phyloP scores from a whole-genome alignment of 768 basidiomycete genomes.

The Tremella yokohamensis region DNA sequence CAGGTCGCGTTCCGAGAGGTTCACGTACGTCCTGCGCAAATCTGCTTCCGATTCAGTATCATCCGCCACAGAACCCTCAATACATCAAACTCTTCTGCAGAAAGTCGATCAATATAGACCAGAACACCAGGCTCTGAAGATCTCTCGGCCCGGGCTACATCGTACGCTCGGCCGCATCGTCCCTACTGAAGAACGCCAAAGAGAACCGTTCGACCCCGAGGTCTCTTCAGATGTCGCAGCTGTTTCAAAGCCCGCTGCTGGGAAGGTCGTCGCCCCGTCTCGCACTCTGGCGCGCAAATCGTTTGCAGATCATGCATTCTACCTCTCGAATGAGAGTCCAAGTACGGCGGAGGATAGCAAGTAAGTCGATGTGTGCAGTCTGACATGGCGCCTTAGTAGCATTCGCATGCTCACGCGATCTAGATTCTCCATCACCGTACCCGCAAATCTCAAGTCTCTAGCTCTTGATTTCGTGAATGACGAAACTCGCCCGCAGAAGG shows the following conservation, averaged over 20 bases:
- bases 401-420: slow-evolving; percentile 15
- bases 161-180: not conserved
- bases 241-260: too few species aligned
- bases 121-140: not conserved
- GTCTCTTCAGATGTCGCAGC: too few species aligned
- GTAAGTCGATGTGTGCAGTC: not conserved
- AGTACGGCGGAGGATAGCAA: not conserved
- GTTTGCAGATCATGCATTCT: too few species aligned
- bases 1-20: not conserved
- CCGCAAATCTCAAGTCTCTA: slow-evolving; percentile 67
- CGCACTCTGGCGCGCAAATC: too few species aligned
- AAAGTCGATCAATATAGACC: not conserved
- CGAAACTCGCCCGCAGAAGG: slow-evolving; percentile 59
- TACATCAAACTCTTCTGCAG: not conserved
- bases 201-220: too few species aligned
- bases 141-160: not conserved
- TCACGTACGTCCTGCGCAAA: not conserved
- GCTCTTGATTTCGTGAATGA: slow-evolving; percentile 81
- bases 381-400: not conserved
- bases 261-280: too few species aligned
- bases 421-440: slow-evolving; percentile 1
- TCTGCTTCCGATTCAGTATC: not conserved
- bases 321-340: too few species aligned
- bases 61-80: not conserved
- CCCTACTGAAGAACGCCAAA: too few species aligned